phyloP scores from a whole-genome alignment of 345 rosid genomes.

The Physaria fendleri region DNA sequence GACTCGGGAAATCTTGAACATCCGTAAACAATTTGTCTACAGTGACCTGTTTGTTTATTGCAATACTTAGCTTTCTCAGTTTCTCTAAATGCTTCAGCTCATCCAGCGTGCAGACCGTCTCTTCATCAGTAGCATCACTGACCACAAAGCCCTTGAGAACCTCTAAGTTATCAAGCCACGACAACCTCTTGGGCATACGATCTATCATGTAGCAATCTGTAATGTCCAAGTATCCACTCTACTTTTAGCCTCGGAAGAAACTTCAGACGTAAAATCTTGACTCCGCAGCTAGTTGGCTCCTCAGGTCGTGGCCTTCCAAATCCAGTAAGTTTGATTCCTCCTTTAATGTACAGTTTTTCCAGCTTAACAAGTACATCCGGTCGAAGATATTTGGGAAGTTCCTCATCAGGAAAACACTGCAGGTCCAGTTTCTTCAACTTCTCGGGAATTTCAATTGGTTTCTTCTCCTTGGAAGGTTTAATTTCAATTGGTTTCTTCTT shows the following conservation, averaged over 20 bases:
- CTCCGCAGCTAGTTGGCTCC: not conserved
- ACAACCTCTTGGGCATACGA: constrained; percentile 39
- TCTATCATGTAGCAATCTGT: constrained; percentile 52
- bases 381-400: constrained; percentile 19
- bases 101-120: constrained; percentile 4
- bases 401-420: constrained; percentile 22
- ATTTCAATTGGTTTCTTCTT: too few relatives aligned
- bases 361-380: not conserved
- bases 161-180: constrained; percentile 33
- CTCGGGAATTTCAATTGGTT: not conserved
- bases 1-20: not conserved
- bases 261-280: constrained; percentile 25
- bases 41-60: not conserved
- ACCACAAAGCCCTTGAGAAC: constrained; percentile 67
- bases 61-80: constrained; percentile 40
- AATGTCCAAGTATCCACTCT: constrained; percentile 47
- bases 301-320: not conserved
- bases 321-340: constrained; percentile 27
- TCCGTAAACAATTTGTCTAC: not conserved
- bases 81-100: constrained; percentile 14
- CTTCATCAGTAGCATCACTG: constrained; percentile 21
- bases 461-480: too few relatives aligned
- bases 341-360: constrained; percentile 32
- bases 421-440: constrained; percentile 34
- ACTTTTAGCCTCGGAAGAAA: too few relatives aligned